A percentile compares a stretch with the other conserved stretches of the same genome.
These are phyloP conservation scores for Cocos nucifera DNA, from an alignment of 176 grass and related monocot species.

Conservation along the genomic window DNA sequence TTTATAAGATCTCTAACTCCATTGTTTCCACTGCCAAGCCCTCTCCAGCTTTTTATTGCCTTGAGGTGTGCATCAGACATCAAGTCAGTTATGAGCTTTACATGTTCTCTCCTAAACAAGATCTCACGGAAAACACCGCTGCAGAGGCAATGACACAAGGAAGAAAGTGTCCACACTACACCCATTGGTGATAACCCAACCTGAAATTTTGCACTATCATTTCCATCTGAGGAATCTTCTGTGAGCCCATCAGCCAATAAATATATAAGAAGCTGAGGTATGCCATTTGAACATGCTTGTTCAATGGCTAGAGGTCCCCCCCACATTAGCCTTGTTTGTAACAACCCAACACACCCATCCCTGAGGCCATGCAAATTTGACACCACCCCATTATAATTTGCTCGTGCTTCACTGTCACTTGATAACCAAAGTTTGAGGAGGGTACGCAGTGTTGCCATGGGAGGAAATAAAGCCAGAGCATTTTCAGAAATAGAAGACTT, in stretches of 20 bases:
- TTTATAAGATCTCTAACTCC: constrained; percentile 79
- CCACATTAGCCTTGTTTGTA: constrained; percentile 71
- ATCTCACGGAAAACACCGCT: constrained; percentile 75
- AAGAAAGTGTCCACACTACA: constrained; percentile 58
- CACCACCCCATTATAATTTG: constrained; percentile 51
- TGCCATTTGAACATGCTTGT: constrained; percentile 80
- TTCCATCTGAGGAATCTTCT: constrained; percentile 31
- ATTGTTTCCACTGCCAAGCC: constrained; percentile 71
- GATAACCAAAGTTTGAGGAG: constrained; percentile 77
- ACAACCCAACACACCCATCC: constrained; percentile 74
- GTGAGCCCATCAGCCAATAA: constrained; percentile 54
- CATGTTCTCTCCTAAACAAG: constrained; percentile 61
- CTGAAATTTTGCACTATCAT: constrained; percentile 33
- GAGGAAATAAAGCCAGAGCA: constrained; percentile 73
- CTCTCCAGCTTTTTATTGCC: constrained; percentile 51
- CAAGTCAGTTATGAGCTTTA: constrained; percentile 61
- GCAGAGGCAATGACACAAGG: constrained; percentile 62
- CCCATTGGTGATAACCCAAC: constrained; percentile 78
- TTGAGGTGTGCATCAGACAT: constrained; percentile 63
- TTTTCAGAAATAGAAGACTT: constrained; percentile 62
- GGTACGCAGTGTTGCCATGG: constrained; percentile 76
- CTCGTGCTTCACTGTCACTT: constrained; percentile 62
- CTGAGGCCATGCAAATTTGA: constrained; percentile 64
- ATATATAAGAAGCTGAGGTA: constrained; percentile 64
- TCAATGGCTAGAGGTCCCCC: constrained; percentile 77